Conservation (phyloP, 2,329 filamentous ascomycete genomes). For the Botrytis fragariae region DNA sequence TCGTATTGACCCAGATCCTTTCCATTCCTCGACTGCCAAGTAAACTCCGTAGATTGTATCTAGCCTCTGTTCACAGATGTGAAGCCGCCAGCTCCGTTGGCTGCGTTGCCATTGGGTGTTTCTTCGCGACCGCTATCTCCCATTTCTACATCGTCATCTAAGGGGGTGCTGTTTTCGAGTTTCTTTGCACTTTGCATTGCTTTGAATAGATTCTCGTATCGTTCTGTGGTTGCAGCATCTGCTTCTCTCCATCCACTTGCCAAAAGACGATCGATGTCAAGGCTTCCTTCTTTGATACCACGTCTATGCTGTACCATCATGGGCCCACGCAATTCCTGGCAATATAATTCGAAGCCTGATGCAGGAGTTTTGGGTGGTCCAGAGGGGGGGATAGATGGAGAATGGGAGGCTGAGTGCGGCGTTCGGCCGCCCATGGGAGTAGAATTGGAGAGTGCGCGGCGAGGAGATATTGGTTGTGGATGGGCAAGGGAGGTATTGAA, state of each 20-base stretch:
- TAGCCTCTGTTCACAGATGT: conserved; percentile 36
- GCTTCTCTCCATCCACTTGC: conserved; percentile 35
- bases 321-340: conserved; percentile 31
- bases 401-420: conserved; percentile 17
- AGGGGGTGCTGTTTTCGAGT: conserved; percentile 20
- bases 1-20: not conserved
- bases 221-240: conserved; percentile 4
- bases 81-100: conserved; percentile 29
- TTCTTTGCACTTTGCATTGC: conserved; percentile 10
- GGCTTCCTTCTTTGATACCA: conserved; percentile 32
- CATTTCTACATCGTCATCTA: conserved; percentile 37
- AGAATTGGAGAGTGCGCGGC: conserved; percentile 14
- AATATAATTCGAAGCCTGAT: conserved; percentile 36
- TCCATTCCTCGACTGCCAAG: conserved; percentile 12
- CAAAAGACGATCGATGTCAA: conserved; percentile 34
- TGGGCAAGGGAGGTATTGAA: conserved; percentile 17
- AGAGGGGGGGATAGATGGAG: conserved; percentile 20
- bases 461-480: conserved; percentile 26
- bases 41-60: conserved; percentile 15
- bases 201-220: conserved; percentile 11
- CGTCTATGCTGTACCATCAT: conserved; percentile 30
- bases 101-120: conserved; percentile 20
- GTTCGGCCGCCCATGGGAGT: conserved; percentile 14
- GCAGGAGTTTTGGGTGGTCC: conserved; percentile 25
- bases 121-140: conserved; percentile 39